Base-by-base conservation (phyloP, 2,329 filamentous ascomycete genomes). In the Rhinocladiella similis region DNA sequence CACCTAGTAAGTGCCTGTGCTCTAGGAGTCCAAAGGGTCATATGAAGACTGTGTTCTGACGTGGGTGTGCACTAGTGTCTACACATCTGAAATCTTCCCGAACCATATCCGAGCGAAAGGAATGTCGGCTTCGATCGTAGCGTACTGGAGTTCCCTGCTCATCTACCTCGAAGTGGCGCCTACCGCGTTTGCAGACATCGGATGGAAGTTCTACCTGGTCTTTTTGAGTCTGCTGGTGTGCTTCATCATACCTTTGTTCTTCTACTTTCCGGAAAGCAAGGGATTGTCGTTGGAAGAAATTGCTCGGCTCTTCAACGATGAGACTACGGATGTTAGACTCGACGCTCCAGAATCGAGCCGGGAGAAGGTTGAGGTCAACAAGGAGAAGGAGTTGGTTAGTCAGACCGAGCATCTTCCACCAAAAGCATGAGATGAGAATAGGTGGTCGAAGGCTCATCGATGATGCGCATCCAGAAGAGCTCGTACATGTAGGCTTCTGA, bases 241-340 rank as follows among this genome's bases (percentile, higher is more conserved):
- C 48, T 87, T 90, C 69, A 84, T 89, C 67, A 82, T 83, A 68
- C 77, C 91, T 61, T 70, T 80, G 14, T 63, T 47, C 19, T 56
- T 63, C 13, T 54, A 70, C 13, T 84, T 83, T 63, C 87, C 86
- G 0, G 82, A 90, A 72, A 91, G 87, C 0, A 83, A 84, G 41
- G 87, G 87, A 12, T 88, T 84, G 72, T 88, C 87, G 0, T 81
- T 92, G 1, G 89, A 92, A 67, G 88, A 92, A 68, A 85, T 91
- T 19, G 59, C 50, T 27, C n/a, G 38, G 12, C 47, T 59, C 19
- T 61, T 61, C 47, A 54, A 54, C 49, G 57, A 60, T 46, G 45
- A 47, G 45, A 29, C 22, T 9, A 47, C 45, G 12, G 12, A n/a
- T 35, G 45, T 47, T 19, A 25, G 45, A 27, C 19, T 47, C 6